Evolutionary conservation across 108 stramenopile species (phyloP), one percentile per base, ranked within the genome.

Genomic region (Discostella pseudostelligera): DNA sequence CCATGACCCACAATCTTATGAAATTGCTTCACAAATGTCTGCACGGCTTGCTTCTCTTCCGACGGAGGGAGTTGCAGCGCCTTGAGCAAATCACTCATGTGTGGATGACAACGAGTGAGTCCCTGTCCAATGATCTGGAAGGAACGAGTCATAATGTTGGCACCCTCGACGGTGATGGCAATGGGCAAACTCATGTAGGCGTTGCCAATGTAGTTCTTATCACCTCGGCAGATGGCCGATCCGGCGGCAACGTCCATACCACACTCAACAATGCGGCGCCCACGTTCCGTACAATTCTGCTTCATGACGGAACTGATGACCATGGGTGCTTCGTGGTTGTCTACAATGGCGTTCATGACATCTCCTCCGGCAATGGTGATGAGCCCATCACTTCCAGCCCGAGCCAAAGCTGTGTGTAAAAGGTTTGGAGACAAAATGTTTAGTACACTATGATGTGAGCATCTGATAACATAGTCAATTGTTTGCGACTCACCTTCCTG

Each of bases 61-160:
- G 86, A 81, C 48, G 87, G 70, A 20, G 96, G 92, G 37, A 87
- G 68, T 79, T 98, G 94, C 46, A 98, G 78, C 9, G 94, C 80
- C 37, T 84, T 79, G 59, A 98, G 88, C 51, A 98, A 69, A 63
- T 96, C 94, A 20, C 95, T 78, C 87, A 98, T 95, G 74, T 98
- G 96, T 13, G 97, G 97, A 70, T 98, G 97, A 60, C 96, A 95
- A 46, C 97, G 87, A 42, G 94, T 98, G 69, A 98, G 83, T 58
- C 97, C 97, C 76, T 98, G 97, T 36, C 97, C 97, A 79, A 97
- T 97, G 56, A 96, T 95, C 83, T 97, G 96, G 70, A 98, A 96
- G 21, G 93, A 94, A 14, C 97, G 86, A 46, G 97, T 98, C 90
- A 98, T 93, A 43, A 96, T 97, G 81, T 98, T 98, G 47, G 97